These are phyloP conservation scores for Microdochium bolleyi DNA, from an alignment of 2,329 filamentous ascomycete genomes.

Conservation along the genomic window DNA sequence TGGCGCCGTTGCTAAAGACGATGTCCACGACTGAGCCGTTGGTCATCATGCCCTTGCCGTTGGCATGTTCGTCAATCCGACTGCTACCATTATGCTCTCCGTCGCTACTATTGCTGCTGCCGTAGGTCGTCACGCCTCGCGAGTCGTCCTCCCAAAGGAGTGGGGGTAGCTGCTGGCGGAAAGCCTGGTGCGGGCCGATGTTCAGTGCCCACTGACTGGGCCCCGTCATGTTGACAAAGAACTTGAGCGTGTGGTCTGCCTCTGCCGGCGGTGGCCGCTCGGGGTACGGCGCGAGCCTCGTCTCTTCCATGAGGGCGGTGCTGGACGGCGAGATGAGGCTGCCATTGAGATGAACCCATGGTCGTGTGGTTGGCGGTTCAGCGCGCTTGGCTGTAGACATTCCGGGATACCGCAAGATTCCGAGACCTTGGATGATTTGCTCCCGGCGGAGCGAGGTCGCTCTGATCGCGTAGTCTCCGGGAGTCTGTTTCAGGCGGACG, in stretches of 20 bases:
- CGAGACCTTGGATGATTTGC: conserved; percentile 8
- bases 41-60: conserved; percentile 3
- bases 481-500: conserved; percentile 5
- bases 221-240: conserved; percentile 9
- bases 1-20: conserved; percentile 13
- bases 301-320: conserved; percentile 5
- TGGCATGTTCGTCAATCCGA: background rate
- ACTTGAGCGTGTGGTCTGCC: conserved; percentile 8
- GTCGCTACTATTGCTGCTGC: background rate
- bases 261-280: conserved; percentile 4
- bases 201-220: conserved; percentile 7
- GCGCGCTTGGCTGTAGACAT: background rate
- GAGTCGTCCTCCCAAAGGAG: conserved; percentile 8
- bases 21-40: conserved; percentile 17
- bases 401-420: conserved; percentile 6
- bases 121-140: conserved; percentile 8
- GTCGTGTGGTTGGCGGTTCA: conserved; percentile 3
- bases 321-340: conserved; percentile 1
- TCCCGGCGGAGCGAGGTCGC: conserved; percentile 8
- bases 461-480: conserved; percentile 8
- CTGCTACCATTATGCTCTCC: no score
- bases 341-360: conserved; percentile 10
- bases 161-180: conserved; percentile 9
- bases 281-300: conserved; percentile 7
- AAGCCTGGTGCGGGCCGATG: conserved; percentile 9